Percentiles rank a stretch among this genome's conserved stretches.
phyloP scores from a whole-genome alignment of 345 rosid genomes.

The Euphorbia lathyris region DNA sequence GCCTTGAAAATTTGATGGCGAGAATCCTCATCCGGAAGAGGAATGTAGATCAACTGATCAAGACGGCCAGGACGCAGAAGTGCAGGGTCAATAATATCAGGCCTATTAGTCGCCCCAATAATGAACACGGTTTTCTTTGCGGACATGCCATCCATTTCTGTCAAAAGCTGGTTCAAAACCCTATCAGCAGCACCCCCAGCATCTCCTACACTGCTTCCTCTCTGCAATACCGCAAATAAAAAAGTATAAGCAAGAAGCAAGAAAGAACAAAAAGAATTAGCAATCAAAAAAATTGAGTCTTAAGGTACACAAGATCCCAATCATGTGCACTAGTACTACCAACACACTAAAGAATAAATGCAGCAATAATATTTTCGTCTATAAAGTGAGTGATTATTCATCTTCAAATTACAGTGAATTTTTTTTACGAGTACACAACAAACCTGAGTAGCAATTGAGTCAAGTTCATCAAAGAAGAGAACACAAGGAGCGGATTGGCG shows the following conservation, averaged over 20 bases:
- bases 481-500: constrained; percentile 95
- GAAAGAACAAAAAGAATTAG: no score
- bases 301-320: no score
- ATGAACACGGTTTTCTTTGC: constrained; percentile 95
- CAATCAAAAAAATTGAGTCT: no score
- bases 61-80: constrained; percentile 93
- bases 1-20: constrained; percentile 66
- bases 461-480: constrained; percentile 89
- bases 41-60: constrained; percentile 92
- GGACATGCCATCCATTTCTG: constrained; percentile 98
- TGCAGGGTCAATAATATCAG: constrained; percentile 92
- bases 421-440: not conserved
- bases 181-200: constrained; percentile 99
- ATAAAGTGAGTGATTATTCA: not conserved
- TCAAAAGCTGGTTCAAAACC: constrained; percentile 89
- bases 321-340: no score
- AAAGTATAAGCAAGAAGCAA: constrained; percentile 5
- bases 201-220: constrained; percentile 91
- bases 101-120: constrained; percentile 93
- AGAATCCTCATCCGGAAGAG: constrained; percentile 93
- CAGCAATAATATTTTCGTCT: no score
- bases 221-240: constrained; percentile 36
- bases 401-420: not conserved
- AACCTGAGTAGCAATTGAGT: constrained; percentile 96
- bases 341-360: no score